A percentile compares a stretch with the other conserved stretches of the same genome.
Conservation (phyloP, 805 yeast genomes). For the Yamadazyma endophytica region DNA sequence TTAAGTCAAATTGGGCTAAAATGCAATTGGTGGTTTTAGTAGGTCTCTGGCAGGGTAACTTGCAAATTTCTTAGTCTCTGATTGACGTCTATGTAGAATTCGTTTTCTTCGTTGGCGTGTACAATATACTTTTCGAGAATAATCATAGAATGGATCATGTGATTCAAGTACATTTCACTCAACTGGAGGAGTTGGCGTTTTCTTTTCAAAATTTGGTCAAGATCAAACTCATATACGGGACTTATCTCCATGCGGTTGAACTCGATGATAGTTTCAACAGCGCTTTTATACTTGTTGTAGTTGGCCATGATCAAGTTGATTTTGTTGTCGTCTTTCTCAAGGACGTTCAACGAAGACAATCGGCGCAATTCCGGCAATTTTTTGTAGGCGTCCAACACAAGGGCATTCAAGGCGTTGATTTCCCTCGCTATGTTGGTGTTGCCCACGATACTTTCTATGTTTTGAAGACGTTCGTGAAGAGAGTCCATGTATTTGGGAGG, state of each 20-base stretch:
- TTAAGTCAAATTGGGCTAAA: too few relatives aligned
- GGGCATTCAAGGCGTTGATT: slow-evolving; percentile 1
- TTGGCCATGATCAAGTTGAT: slow-evolving; percentile 7
- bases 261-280: slow-evolving; percentile 4
- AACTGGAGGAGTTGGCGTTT: slow-evolving; percentile 3
- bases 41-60: too few relatives aligned
- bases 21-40: too few relatives aligned
- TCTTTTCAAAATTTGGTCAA: neutral
- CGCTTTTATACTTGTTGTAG: slow-evolving; percentile 4
- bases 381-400: slow-evolving; percentile 1
- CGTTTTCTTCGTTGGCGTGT: slow-evolving; percentile 5
- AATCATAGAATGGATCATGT: slow-evolving; percentile 4
- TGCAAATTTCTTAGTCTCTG: slow-evolving; percentile 1
- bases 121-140: slow-evolving; percentile 8
- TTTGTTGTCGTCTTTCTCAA: slow-evolving; percentile 4
- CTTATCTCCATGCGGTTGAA: slow-evolving; percentile 5
- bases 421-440: neutral
- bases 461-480: too few relatives aligned
- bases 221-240: slow-evolving; percentile 3
- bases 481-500: too few relatives aligned
- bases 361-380: slow-evolving; percentile 4
- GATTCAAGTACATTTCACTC: slow-evolving; percentile 3
- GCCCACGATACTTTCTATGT: neutral
- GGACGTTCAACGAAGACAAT: too few relatives aligned
- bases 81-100: slow-evolving; percentile 4